Percentiles rank a stretch among this genome's conserved stretches.
Evolutionary conservation across 164 flowering plant species (phyloP).

Genomic region (Vitis vinifera): DNA sequence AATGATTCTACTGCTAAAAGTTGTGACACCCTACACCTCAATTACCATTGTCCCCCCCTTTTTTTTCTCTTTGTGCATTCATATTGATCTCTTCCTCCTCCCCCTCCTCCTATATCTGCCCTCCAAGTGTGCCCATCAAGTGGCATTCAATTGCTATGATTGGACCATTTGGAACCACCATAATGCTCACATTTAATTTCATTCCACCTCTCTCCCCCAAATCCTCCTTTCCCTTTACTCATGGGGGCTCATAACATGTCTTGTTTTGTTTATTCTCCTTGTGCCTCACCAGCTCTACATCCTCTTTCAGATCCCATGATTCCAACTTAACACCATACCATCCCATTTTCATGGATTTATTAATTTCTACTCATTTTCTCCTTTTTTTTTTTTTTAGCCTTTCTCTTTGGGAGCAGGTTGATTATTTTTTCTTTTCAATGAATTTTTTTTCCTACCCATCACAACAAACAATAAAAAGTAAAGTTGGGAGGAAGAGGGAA

Average conservation of each 20-base stretch:
- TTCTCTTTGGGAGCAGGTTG: no score
- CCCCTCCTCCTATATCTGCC: not conserved
- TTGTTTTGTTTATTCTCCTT: slow-evolving; percentile 13
- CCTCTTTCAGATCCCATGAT: slow-evolving; percentile 38
- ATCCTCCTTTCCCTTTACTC: no score
- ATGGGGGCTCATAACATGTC: no score
- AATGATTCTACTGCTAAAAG: no score
- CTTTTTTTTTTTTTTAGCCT: slow-evolving; percentile 1
- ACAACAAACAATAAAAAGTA: not conserved
- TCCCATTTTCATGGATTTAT: slow-evolving; percentile 26
- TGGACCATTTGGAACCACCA: not conserved
- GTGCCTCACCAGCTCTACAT: slow-evolving; percentile 49
- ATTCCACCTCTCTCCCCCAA: no score
- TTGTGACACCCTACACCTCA: not conserved
- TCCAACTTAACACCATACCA: slow-evolving; percentile 12
- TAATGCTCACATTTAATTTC: not conserved
- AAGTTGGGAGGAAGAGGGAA: slow-evolving; percentile 1
- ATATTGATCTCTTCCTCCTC: slow-evolving; percentile 8
- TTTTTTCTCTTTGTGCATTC: slow-evolving; percentile 9
- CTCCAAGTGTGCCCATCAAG: no score
- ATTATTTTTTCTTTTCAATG: not conserved
- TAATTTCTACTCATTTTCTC: slow-evolving; percentile 50
- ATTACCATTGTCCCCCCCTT: slow-evolving; percentile 10
- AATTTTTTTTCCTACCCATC: not conserved
- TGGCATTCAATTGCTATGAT: no score